Base-by-base conservation (phyloP, 768 basidiomycete species). In the Boletus insuetus region DNA sequence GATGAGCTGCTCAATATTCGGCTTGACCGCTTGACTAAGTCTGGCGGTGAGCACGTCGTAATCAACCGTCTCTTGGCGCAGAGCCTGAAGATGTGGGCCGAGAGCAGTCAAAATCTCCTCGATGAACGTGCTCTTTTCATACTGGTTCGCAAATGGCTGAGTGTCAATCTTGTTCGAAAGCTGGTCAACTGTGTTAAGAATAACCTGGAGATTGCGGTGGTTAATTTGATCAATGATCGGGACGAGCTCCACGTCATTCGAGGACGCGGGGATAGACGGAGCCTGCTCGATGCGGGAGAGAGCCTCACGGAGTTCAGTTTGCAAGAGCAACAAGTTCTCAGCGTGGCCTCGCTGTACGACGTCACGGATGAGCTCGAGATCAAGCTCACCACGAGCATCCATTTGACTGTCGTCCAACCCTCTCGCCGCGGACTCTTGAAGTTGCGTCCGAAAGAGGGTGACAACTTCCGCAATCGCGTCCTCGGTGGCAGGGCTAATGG, bases 1-100 rank as follows among this genome's bases (percentile, higher is more conserved):
- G 58, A 94, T 94, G 55, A 94, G 83, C 61, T 94, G 90, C 2
- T 89, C 83, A 24, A 94, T 91, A 59, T 92, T 87, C 8, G 91
- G 91, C 63, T 93, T 92, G 64, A 94, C 91, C 0, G 91, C 88
- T 69, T 94, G 88, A 22, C 87, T 80, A 16, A 94, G 82, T 62
- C 83, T 83, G 43, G 75, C 77, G 3, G 91, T 94, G 54, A 94
- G 74, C 59, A 79, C 77, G 35, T 91, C 88, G 63, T 93, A 90
- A 65, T 94, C 90, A 46, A 94, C 77, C 13, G 83, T 75, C 50
- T 89, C 89, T 26, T 80, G 74, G 26, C 81, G 85, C 20, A 87
- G 66, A 1, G 84, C 76, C 4, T 75, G 70, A n/a, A 93, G 71
- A 49, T 82, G 76, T 0, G 91, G 90, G 7, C 76, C 69, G 37